phyloP scores from a whole-genome alignment of 768 basidiomycete species.

The Russula sp. region DNA sequence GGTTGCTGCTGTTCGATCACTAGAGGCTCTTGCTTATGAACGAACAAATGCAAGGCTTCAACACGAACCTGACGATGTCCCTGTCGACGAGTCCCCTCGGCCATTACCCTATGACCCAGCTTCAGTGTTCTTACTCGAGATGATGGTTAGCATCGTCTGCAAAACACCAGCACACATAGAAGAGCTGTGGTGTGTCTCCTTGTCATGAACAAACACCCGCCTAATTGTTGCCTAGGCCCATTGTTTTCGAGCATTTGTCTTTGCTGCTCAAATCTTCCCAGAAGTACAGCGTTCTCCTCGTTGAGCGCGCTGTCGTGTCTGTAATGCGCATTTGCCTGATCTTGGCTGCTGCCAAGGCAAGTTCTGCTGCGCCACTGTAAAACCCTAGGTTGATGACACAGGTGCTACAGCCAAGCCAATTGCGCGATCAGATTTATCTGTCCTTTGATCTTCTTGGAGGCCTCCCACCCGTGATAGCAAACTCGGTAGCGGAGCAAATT shows the following conservation, averaged over 20 bases:
- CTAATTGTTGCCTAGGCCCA: constrained; percentile 55
- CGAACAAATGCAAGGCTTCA: constrained; percentile 75
- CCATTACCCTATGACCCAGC: constrained; percentile 91
- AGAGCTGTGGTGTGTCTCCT: constrained; percentile 70
- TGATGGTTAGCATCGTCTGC: constrained; percentile 84
- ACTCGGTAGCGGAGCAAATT: constrained; percentile 88
- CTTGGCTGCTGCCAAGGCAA: constrained; percentile 70
- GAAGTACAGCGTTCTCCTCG: constrained; percentile 84
- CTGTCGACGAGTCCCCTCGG: constrained; percentile 37
- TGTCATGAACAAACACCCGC: background rate
- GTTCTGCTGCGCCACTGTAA: constrained; percentile 23
- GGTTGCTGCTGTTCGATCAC: constrained; percentile 74
- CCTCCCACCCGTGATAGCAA: constrained; percentile 68
- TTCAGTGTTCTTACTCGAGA: constrained; percentile 90
- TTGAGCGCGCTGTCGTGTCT: constrained; percentile 90
- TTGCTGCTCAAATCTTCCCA: constrained; percentile 67
- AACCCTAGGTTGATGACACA: background rate
- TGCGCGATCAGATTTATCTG: constrained; percentile 92
- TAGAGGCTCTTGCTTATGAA: constrained; percentile 88
- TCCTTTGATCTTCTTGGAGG: constrained; percentile 87
- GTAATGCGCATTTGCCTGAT: constrained; percentile 80
- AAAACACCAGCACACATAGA: constrained; percentile 73
- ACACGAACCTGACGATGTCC: constrained; percentile 59
- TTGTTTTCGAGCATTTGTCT: constrained; percentile 90
- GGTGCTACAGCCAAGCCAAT: constrained; percentile 46